Conservation (phyloP, 2,329 filamentous ascomycete genomes). For the Endoconidiophora polonica region DNA sequence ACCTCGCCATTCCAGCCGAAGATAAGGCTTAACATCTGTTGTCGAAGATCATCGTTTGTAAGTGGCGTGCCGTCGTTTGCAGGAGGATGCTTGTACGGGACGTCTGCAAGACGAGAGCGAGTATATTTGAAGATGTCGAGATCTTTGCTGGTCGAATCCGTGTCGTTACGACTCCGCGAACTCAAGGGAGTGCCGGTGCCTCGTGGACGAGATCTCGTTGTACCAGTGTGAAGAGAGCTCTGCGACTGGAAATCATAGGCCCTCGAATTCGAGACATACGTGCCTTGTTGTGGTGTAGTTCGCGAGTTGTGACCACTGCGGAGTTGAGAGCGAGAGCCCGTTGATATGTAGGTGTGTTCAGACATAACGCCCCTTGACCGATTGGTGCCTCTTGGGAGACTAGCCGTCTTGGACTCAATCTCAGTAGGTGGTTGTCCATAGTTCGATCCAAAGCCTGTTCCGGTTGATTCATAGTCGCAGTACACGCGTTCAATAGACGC, state of each 20-base stretch:
- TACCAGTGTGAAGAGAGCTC: constrained; percentile 17
- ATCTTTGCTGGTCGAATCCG: constrained; percentile 22
- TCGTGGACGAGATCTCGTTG: constrained; percentile 36
- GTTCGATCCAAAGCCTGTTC: constrained; percentile 40
- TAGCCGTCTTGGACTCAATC: not conserved
- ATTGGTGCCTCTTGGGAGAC: not conserved
- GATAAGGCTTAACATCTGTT: constrained; percentile 82
- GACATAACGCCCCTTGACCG: constrained; percentile 22
- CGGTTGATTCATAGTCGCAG: constrained; percentile 22
- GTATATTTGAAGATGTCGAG: constrained; percentile 78
- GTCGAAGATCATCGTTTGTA: constrained; percentile 64
- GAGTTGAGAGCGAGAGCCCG: constrained; percentile 4
- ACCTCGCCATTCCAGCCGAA: constrained; percentile 90
- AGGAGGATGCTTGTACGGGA: constrained; percentile 60
- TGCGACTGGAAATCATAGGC: constrained; percentile 5
- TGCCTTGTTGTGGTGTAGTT: constrained; percentile 38
- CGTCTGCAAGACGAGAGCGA: constrained; percentile 61
- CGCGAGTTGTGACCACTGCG: not conserved
- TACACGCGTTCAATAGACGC: constrained; percentile 3
- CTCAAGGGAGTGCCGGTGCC: not conserved
- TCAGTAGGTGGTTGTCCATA: constrained; percentile 22
- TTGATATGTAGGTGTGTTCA: constrained; percentile 41
- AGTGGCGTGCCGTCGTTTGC: constrained; percentile 39
- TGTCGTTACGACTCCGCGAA: not conserved
- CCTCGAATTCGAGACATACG: not conserved